Evolutionary conservation across 176 grass and related monocot species (phyloP), one percentile per base, ranked within the genome.

Genomic region (Calamus simplicifolius): DNA sequence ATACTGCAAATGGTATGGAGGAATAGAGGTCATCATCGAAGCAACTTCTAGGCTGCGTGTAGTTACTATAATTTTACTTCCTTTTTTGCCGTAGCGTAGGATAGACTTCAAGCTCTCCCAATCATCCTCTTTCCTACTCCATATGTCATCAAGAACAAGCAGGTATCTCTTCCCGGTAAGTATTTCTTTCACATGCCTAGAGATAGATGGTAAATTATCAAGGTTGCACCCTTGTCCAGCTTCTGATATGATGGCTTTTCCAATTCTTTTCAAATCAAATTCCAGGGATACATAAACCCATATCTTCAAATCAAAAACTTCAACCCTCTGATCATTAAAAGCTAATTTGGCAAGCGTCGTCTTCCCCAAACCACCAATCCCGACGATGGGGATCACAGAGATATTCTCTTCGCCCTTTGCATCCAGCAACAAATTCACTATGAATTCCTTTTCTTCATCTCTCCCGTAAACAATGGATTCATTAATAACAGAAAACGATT

Each of bases 101-200:
- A 61, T 13, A 54, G 49, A 23, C 26, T 25, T 77, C 64, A 77
- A n/a, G 4, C 49, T 19, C 10, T 77, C 49, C 74, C 74, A 77
- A 18, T 59, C 49, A 27, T 62, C 56, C 0, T 16, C 28, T 38
- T 62, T 62, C 56, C 62, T 56, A 27, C 62, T 62, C 74, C 74
- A 77, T 21, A 77, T 57, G 49, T 77, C 74, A 50, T 77, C 74
- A 4, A 69, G n/a, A 12, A 77, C 64, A 14, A 77, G 74, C 4
- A 77, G 54, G 62, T 69, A 62, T 50, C 57, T 69, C 49, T 13
- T 29, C 3, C 48, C 65, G 16, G 5, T 8, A 0, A 77, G 10
- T 5, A 1, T 0, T 48, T 69, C 4, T 16, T 6, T 56, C 3
- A 77, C 12, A 1, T 1, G 21, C 21, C 21, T 23, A 0, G 21